Evolutionary conservation across 108 stramenopile species (phyloP), one percentile per base, ranked within the genome.

Genomic region (Bacterosira constricta): DNA sequence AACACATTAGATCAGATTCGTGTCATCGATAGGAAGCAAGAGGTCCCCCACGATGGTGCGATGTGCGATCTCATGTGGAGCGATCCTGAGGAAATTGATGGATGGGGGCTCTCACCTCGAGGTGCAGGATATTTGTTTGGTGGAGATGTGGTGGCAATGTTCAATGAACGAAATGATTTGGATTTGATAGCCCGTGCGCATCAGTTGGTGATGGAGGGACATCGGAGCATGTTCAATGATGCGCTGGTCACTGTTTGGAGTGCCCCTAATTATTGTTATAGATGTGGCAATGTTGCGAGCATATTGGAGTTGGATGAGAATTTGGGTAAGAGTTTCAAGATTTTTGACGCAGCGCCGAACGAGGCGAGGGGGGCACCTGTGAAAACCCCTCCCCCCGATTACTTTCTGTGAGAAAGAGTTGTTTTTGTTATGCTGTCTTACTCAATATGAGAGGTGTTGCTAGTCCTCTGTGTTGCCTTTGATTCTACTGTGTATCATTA

Each of bases 41-140:
- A 99, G 78, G 97, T 99, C 9, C 97, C 99, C 2, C 99, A 98
- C 79, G 99, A 99, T 63, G 99, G 99, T 8, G 97, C 99, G 60
- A 98, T 99, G 97, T 99, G 99, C 73, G 99, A 99, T 84, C 68
- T 99, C 21, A 94, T 99, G 88, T 99, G 99, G 99, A 91, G 87
- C 29, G 99, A 99, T 73, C 99, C 99, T 23, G 99, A 99, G 72
- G 97, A 98, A 54, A 93, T 99, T 58, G 92, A 92, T 63, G 97
- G 98, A 6, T 99, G 98, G 98, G 97, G 97, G 37, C 66, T 99
- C 17, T 88, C 86, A 49, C 98, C 98, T 12, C 90, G 98, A n/a
- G 98, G 98, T 7, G 98, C 98, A 4, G 98, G 98, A 41, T 99
- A 99, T 62, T 83, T 98, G 12, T 99, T 99, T 83, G 98, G 98